Conservation (phyloP, 1,284 basidiomycete genomes). For the Neotropicomus parvogracilis region DNA sequence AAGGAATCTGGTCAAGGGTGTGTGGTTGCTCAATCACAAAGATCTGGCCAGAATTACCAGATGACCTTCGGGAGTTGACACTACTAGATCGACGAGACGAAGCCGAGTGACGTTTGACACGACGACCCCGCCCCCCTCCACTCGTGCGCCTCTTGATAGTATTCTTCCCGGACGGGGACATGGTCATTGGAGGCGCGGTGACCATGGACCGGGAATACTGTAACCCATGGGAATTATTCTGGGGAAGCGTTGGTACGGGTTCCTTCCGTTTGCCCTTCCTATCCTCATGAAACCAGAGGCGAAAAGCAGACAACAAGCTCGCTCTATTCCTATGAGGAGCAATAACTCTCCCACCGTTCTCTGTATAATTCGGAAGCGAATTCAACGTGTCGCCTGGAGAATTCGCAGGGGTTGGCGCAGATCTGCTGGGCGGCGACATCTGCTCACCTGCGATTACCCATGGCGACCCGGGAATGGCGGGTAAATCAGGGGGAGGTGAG, state of each 20-base stretch:
- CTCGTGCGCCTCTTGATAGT: conserved; percentile 48
- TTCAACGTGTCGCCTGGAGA: conserved; percentile 51
- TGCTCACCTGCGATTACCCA: conserved; percentile 61
- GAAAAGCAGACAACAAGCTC: conserved; percentile 68
- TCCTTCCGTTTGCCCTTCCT: conserved; percentile 72
- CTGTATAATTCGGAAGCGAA: conserved; percentile 54
- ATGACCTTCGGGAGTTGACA: conserved; percentile 74
- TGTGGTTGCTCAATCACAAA: conserved; percentile 54
- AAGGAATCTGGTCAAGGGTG: conserved; percentile 46
- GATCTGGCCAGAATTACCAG: conserved; percentile 61
- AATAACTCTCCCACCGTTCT: conserved; percentile 33
- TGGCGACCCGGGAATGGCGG: conserved; percentile 54
- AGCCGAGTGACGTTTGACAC: conserved; percentile 58
- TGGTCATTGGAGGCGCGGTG: conserved; percentile 11
- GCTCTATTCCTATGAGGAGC: conserved; percentile 54
- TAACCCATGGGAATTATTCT: conserved; percentile 27
- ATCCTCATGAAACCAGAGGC: conserved; percentile 79
- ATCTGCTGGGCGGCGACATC: conserved; percentile 36
- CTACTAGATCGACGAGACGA: conserved; percentile 79
- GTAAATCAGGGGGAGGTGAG: conserved; percentile 47
- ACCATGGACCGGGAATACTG: conserved; percentile 29
- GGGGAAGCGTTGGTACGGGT: conserved; percentile 24
- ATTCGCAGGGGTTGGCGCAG: conserved; percentile 47
- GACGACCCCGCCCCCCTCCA: conserved; percentile 45
- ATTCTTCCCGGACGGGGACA: conserved; percentile 32